Conservation (phyloP, 352 stramenopile species). For the Pythium folliculosum region DNA sequence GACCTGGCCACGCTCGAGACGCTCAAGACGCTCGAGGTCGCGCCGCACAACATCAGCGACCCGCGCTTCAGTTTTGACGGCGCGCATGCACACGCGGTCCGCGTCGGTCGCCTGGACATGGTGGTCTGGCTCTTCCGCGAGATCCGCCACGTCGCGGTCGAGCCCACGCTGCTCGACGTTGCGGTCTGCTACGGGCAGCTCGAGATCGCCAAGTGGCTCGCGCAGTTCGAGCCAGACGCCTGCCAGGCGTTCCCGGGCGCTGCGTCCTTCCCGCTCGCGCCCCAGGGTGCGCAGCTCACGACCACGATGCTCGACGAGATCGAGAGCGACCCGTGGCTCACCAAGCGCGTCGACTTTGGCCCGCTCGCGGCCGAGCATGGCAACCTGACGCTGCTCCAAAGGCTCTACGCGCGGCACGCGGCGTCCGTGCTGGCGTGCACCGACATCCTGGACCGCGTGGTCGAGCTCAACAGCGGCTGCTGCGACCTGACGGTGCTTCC, state of each 20-base stretch:
- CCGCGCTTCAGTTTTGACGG: conserved; percentile 6
- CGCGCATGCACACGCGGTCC: not conserved
- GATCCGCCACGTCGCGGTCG: not conserved
- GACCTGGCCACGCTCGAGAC: not conserved
- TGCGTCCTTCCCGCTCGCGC: not conserved
- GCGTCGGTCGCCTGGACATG: conserved; percentile 4
- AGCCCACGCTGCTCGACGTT: conserved; percentile 5
- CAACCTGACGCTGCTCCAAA: not conserved
- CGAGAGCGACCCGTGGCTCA: not conserved
- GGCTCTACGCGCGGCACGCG: not conserved
- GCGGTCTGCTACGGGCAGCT: conserved; percentile 7
- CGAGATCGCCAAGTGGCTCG: conserved; percentile 11
- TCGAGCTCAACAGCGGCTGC: not conserved
- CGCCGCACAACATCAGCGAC: conserved; percentile 3
- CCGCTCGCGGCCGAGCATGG: conserved; percentile 4
- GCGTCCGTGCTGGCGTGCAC: not conserved
- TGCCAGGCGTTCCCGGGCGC: not conserved
- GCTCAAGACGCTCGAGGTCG: not conserved
- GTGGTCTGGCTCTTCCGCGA: conserved; percentile 7
- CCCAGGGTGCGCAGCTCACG: not conserved
- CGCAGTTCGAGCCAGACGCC: not conserved
- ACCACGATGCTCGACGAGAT: not conserved
- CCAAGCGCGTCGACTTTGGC: conserved; percentile 6
- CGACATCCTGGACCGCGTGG: conserved; percentile 7
- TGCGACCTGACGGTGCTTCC: not conserved